Percentiles rank a stretch among this genome's conserved stretches.
These are phyloP conservation scores for Ascomycota sp. DNA, from an alignment of 2,329 filamentous ascomycete genomes.

Conservation along the genomic window DNA sequence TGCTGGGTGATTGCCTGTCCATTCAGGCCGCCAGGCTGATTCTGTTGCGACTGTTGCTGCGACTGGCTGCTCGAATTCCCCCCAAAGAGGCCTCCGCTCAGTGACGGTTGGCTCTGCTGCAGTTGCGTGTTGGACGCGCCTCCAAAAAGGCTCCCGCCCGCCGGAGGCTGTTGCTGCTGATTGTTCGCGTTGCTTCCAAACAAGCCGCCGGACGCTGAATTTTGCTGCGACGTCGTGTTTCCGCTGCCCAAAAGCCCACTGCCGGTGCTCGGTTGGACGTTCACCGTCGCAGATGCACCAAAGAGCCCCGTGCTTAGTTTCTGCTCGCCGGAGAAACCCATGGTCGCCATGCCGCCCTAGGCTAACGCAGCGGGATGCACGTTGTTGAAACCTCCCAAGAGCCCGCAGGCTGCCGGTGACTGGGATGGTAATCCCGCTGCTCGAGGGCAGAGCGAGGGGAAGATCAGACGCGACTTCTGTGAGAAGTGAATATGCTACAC, in stretches of 20 bases:
- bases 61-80: slow-evolving; percentile 4
- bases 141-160: slow-evolving; percentile 13
- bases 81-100: slow-evolving; percentile 6
- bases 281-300: slow-evolving; percentile 8
- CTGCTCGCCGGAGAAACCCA: slow-evolving; percentile 16
- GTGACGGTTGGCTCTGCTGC: slow-evolving; percentile 6
- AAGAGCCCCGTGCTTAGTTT: slow-evolving; percentile 11
- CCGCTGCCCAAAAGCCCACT: slow-evolving; percentile 7
- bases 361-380: slow-evolving; percentile 9
- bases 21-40: slow-evolving; percentile 2
- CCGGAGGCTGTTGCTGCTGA: slow-evolving; percentile 10
- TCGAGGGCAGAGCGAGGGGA: no score
- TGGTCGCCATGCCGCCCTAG: slow-evolving; percentile 14
- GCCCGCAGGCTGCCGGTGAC: slow-evolving; percentile 13
- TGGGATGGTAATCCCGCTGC: no score
- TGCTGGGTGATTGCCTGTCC: slow-evolving; percentile 3
- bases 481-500: no score
- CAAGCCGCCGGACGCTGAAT: slow-evolving; percentile 6
- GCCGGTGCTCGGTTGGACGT: slow-evolving; percentile 4
- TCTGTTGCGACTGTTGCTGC: slow-evolving; percentile 3
- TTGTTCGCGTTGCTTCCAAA: slow-evolving; percentile 11
- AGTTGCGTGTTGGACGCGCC: slow-evolving; percentile 6
- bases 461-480: no score
- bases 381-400: slow-evolving; percentile 16
- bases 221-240: slow-evolving; percentile 1